These are phyloP conservation scores for Penicillium maclennaniae DNA, from an alignment of 495 filamentous ascomycete species.

Conservation along the genomic window DNA sequence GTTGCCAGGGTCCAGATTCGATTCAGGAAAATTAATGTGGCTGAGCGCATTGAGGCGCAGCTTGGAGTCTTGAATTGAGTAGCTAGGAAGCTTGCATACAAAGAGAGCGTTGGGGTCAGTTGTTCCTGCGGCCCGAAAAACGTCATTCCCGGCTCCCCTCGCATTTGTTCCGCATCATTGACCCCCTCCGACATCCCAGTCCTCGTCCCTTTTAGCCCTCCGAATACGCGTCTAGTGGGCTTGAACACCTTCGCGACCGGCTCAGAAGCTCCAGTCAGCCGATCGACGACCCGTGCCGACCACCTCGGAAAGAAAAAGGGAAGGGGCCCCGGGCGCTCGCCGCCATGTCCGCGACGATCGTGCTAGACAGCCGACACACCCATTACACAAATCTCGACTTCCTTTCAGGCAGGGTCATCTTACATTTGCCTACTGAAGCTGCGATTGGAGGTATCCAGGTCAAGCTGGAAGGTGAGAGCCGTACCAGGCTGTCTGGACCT, in stretches of 20 bases:
- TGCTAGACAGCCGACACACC: slow-evolving; percentile 66
- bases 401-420: slow-evolving; percentile 64
- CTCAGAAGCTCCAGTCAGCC: not conserved
- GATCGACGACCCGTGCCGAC: not conserved
- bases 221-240: not conserved
- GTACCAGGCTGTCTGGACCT: slow-evolving; percentile 55
- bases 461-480: slow-evolving; percentile 89
- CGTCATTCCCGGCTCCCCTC: slow-evolving; percentile 19
- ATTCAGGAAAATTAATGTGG: not conserved
- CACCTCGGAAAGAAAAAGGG: not conserved
- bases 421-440: slow-evolving; percentile 60
- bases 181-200: slow-evolving; percentile 5
- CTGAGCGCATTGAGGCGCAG: not conserved
- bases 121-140: slow-evolving; percentile 17
- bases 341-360: slow-evolving; percentile 73
- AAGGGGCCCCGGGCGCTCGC: slow-evolving; percentile 18
- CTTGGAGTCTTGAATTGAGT: not conserved
- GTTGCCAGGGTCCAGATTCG: not conserved
- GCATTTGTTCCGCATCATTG: slow-evolving; percentile 17
- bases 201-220: not conserved
- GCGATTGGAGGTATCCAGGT: slow-evolving; percentile 76
- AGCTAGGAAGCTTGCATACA: not conserved
- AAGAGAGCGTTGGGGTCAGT: slow-evolving; percentile 11
- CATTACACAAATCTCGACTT: slow-evolving; percentile 90
- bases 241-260: not conserved